Base-by-base conservation (phyloP, 345 rosid genomes). In the Linum trigynum region DNA sequence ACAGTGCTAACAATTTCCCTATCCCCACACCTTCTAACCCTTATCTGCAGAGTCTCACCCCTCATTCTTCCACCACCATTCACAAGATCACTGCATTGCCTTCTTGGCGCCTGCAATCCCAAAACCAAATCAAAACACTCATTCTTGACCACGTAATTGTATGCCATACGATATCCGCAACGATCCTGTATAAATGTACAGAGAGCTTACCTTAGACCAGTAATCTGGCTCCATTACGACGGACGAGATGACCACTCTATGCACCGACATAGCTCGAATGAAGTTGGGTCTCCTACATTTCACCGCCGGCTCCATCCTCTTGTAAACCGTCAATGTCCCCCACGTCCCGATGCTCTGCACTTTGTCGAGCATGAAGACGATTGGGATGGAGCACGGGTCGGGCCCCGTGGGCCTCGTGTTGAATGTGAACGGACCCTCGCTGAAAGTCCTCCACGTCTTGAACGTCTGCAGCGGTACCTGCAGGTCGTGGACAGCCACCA, bases 401-500 rank as follows among this genome's bases (percentile, higher is more conserved):
- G 79, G 15, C 1, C 62, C 67, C 67, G 81, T 7, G 1, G 85
- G 76, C 23, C 82, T 74, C 12, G 96, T 84, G 51, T 87, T 87
- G 66, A 92, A 89, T 5, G 85, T 78, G 75, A 85, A 92, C 0
- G 98, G 95, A 1, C 89, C 91, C n/a, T 80, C 38, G 3, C 80
- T 75, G 65, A 71, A 69, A 55, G 74, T 83, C 74, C 88, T 66
- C 96, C 96, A 89, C 0, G 92, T 87, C 81, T 78, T 87, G 67
- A 89, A 92, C 6, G 89, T 92, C 66, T 78, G 86, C 67, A 83
- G n/a, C 1, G 96, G 92, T 62, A 65, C 76, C 55, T 70, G 77
- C 73, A 89, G 69, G 57, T 75, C 79, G 39, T 23, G 71, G 5
- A 90, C 76, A 0, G 81, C 50, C 38, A 84, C 38, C 55, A 80